Conservation (phyloP, 352 stramenopile genomes). For the Globisporangium nodosum region DNA sequence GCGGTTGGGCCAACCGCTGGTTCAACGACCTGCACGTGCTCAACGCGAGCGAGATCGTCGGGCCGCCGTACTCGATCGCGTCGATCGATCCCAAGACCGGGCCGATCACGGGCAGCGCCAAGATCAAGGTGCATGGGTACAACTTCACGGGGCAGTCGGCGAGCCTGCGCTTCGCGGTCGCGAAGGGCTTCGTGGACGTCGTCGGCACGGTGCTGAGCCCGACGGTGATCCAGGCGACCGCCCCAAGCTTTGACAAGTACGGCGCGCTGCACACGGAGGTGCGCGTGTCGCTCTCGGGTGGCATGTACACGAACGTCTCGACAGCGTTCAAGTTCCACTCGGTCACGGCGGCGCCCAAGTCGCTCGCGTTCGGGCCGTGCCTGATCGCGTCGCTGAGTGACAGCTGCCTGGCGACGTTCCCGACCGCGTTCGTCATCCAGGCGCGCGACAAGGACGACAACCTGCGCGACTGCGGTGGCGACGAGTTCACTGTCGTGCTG, state of each 20-base stretch:
- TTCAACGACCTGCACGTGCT: constrained; percentile 91
- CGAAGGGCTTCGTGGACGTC: constrained; percentile 92
- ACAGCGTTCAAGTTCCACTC: constrained; percentile 91
- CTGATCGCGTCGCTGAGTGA: constrained; percentile 58
- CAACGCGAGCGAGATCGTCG: constrained; percentile 93
- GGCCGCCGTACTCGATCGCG: constrained; percentile 94
- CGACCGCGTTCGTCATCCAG: constrained; percentile 91
- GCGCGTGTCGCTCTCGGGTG: constrained; percentile 86
- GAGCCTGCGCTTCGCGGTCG: constrained; percentile 90
- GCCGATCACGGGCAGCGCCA: constrained; percentile 91
- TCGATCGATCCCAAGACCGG: constrained; percentile 87
- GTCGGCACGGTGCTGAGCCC: constrained; percentile 82
- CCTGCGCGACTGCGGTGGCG: constrained; percentile 90
- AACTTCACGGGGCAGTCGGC: constrained; percentile 88
- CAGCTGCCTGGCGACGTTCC: constrained; percentile 56
- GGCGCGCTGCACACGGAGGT: constrained; percentile 85
- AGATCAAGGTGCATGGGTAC: constrained; percentile 88
- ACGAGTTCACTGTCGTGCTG: constrained; percentile 89
- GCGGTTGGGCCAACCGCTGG: constrained; percentile 96
- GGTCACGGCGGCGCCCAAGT: constrained; percentile 89
- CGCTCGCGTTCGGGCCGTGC: constrained; percentile 92
- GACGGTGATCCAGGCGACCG: constrained; percentile 82
- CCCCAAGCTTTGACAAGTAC: constrained; percentile 94
- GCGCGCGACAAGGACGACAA: constrained; percentile 85
- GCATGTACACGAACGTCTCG: constrained; percentile 91